Percentiles rank a stretch among this genome's conserved stretches.
Conservation (phyloP, 1,284 basidiomycete genomes). For the Neonothopanus nambi region DNA sequence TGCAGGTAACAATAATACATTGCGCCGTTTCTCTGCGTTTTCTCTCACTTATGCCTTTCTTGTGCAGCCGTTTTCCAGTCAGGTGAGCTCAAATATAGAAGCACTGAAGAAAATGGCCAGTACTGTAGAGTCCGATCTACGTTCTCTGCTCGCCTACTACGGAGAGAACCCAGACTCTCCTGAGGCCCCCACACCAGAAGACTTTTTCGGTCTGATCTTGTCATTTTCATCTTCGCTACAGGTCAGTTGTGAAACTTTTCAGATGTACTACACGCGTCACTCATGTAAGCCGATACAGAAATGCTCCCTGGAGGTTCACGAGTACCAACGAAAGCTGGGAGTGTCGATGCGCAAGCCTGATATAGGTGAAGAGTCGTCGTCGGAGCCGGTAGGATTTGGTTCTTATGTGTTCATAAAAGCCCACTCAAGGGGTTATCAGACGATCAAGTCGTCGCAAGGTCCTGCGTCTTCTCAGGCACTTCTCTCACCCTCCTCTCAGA, state of each 20-base stretch:
- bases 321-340: conserved; percentile 43
- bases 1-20: conserved; percentile 51
- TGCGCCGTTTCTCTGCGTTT: not conserved
- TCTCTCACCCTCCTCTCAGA: conserved; percentile 37
- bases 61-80: conserved; percentile 62
- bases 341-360: conserved; percentile 21
- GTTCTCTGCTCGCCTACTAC: conserved; percentile 64
- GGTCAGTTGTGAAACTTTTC: conserved; percentile 35
- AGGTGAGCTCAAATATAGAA: conserved; percentile 45
- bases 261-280: not conserved
- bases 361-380: conserved; percentile 25
- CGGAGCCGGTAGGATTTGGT: conserved; percentile 28
- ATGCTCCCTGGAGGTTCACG: conserved; percentile 72
- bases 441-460: conserved; percentile 20
- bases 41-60: conserved; percentile 1
- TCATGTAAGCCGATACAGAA: conserved; percentile 49
- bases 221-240: conserved; percentile 76
- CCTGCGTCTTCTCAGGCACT: not conserved
- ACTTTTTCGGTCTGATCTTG: conserved; percentile 74
- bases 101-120: conserved; percentile 64
- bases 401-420: conserved; percentile 11
- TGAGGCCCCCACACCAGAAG: conserved; percentile 71
- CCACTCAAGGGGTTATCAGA: conserved; percentile 14
- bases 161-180: conserved; percentile 66
- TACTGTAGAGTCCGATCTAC: conserved; percentile 60